Percentiles rank a stretch among this genome's conserved stretches.
Evolutionary conservation across 2,329 filamentous ascomycete species (phyloP).

Genomic region (Cercospora citrullina): DNA sequence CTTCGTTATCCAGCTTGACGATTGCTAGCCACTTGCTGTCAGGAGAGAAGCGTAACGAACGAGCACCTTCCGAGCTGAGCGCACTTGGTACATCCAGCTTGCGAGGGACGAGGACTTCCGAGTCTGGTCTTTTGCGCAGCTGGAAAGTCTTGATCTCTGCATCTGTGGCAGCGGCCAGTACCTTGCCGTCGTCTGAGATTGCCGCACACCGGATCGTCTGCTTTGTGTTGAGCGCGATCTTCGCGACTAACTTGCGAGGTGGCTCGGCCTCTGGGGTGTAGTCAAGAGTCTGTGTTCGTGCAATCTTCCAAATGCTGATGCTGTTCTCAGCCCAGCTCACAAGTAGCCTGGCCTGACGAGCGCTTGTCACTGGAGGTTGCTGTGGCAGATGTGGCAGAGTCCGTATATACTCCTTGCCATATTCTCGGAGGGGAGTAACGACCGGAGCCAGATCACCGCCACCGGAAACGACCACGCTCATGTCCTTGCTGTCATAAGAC

Average conservation of each 20-base stretch:
- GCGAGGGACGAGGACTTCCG: constrained; percentile 60
- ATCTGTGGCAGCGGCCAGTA: constrained; percentile 63
- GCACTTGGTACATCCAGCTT: constrained; percentile 65
- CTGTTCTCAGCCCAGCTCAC: constrained; percentile 92
- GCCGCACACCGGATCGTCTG: constrained; percentile 73
- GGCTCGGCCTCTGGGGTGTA: constrained; percentile 24
- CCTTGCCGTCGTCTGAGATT: constrained; percentile 72
- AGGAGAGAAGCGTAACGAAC: constrained; percentile 67
- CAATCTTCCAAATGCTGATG: constrained; percentile 75
- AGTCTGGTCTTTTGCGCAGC: constrained; percentile 28
- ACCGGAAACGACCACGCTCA: constrained; percentile 89
- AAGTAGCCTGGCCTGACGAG: constrained; percentile 70
- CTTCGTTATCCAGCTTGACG: constrained; percentile 47
- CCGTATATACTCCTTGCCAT: constrained; percentile 76
- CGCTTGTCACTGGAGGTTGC: constrained; percentile 69
- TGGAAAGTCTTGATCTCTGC: constrained; percentile 37
- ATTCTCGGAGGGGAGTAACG: constrained; percentile 75
- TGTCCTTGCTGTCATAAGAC: constrained; percentile 73
- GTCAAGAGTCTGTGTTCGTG: constrained; percentile 46
- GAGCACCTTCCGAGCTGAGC: constrained; percentile 64
- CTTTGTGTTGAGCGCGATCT: constrained; percentile 46
- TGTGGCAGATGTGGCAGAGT: constrained; percentile 83
- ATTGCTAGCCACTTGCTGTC: constrained; percentile 69
- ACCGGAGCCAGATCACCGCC: constrained; percentile 82
- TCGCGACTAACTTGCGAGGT: constrained; percentile 37